Percentiles rank a stretch among this genome's conserved stretches.
Evolutionary conservation across 208 protist species (phyloP).

Genomic region (Acanthamoeba triangularis): DNA sequence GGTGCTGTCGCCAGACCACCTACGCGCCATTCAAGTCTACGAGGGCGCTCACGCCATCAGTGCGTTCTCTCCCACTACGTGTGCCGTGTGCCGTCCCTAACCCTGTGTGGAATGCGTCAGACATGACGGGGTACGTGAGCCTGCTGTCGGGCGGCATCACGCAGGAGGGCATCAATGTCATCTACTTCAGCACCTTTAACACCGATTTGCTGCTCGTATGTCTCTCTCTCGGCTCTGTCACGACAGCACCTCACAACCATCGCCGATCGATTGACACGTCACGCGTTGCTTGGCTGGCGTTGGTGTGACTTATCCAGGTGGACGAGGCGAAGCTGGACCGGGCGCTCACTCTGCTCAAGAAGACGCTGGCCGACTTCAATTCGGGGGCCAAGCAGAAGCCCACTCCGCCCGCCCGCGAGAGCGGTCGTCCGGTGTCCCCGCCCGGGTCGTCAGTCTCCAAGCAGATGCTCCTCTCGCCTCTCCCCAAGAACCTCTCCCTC

Average conservation of each 20-base stretch:
- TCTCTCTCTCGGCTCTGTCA: too few relatives aligned
- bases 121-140: conserved; percentile 73
- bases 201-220: conserved; percentile 65
- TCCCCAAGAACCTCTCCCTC: conserved; percentile 55
- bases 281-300: too few relatives aligned
- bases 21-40: conserved; percentile 71
- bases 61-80: too few relatives aligned
- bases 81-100: too few relatives aligned
- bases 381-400: neutral
- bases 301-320: too few relatives aligned
- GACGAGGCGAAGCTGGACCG: conserved; percentile 35
- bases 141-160: conserved; percentile 66
- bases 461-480: conserved; percentile 62
- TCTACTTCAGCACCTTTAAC: conserved; percentile 74
- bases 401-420: neutral
- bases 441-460: neutral
- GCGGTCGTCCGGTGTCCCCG: neutral
- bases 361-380: conserved; percentile 46
- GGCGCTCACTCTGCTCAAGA: conserved; percentile 33
- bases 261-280: too few relatives aligned
- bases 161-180: conserved; percentile 68
- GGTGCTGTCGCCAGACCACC: conserved; percentile 2
- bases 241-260: too few relatives aligned
- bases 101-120: too few relatives aligned
- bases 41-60: conserved; percentile 74